Evolutionary conservation across 169 alveolate species (phyloP), one percentile per base, ranked within the genome.

Genomic region (Amoebophrya sp.): DNA sequence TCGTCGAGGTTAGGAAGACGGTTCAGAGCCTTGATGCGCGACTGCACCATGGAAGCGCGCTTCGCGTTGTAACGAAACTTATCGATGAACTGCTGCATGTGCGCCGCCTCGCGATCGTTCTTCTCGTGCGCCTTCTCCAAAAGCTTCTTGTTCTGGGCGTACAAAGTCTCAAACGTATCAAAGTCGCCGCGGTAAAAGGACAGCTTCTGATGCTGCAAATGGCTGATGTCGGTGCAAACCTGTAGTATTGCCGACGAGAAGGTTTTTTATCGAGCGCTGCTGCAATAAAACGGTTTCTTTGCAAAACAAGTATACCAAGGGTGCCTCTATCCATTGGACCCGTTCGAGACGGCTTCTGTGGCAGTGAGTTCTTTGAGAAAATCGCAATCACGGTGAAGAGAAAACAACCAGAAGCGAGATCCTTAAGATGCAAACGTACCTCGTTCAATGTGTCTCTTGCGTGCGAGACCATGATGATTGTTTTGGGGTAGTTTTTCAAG

Each of bases 401-500:
- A n/a, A n/a, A n/a, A n/a, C n/a, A n/a, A n/a, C n/a, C n/a, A n/a
- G n/a, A n/a, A n/a, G n/a, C n/a, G n/a, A n/a, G n/a, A n/a, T n/a
- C n/a, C n/a, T n/a, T n/a, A n/a, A n/a, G n/a, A n/a, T n/a, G n/a
- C n/a, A n/a, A n/a, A n/a, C n/a, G 13, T 42, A 42, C 97, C 91
- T 95, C 97, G 93, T 98, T 97, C 43, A 98, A 93, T 93, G 97
- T 96, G 92, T 97, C 98, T 95, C 99, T 96, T 48, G 98, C 98
- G 94, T 98, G 99, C 48, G 98, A 96, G 40, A 98, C 99, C 41
- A 98, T 96, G 50, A 98, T 95, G 90, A 97, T 97, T 69, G 99
- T 98, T 89, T 96, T 96, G 40, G 95, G 95, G 93, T 97, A 95
- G 69, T 95, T 93, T 90, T 94, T 93, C 69, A 98, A 93, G 93